Base-by-base conservation (phyloP, 306 rosid genomes). In the Calophaca sinica region DNA sequence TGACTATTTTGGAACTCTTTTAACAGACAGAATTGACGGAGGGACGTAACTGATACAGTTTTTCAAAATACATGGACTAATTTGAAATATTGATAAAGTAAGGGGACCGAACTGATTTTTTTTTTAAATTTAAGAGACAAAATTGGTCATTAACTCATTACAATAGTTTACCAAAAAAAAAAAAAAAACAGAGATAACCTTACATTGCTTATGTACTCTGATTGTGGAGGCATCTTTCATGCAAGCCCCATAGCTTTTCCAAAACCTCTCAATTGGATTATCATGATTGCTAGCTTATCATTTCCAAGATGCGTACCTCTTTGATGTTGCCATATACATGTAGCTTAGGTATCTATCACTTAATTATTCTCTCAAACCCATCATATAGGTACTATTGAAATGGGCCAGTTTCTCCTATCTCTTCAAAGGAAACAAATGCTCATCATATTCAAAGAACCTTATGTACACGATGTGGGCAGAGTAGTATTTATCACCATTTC, bases 361-460 rank as follows among this genome's bases (percentile, higher is more conserved):
- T 84, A 61, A 80, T 67, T 86, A 62, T 71, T 68, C 83, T 79
- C 87, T 91, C 89, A 64, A 85, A 84, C 96, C 92, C 96, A 85
- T 81, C 68, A 86, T 59, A 50, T 53, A 54, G 33, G 3, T 8
- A 2, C 68, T 67, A 39, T 26, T 20, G 68, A 60, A 35, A 73
- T 81, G 83, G 88, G 49, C 89, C 76, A 65, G 36, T 35, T 68
- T 26, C 46, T 48, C 75, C 75, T 53, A 73, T 60, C 74, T 70
- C 57, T 46, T 31, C 26, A 14, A 51, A 15, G 2, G 14, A 33
- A 3, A 2, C 13, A 55, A 3, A 33, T 5, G 8, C 26, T 20
- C 26, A 20, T 20, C 26, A 20, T 20, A 20, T 53, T 61, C 26
- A n/a, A 51, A 6, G 9, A 9, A 1, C 72, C 45, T 46, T 20